Evolutionary conservation across 1,139 yeast species (phyloP).

Genomic region (Citeromyces hawaiiensis): DNA sequence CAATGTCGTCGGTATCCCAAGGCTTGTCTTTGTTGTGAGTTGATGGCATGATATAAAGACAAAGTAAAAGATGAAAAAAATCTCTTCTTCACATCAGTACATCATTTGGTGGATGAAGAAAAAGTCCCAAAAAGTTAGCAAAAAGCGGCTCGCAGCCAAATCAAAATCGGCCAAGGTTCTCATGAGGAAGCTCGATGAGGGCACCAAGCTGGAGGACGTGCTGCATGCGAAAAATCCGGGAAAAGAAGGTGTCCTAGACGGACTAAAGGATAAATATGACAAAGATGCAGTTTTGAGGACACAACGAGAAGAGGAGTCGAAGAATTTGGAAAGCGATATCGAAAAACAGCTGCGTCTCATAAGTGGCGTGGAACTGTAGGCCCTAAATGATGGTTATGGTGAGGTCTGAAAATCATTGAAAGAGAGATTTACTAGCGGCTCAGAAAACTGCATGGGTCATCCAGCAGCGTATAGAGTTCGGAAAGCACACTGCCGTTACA

Average conservation of each 20-base stretch:
- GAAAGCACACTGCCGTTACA: too few relatives aligned
- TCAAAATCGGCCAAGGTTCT: constrained; percentile 24
- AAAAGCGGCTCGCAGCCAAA: constrained; percentile 7
- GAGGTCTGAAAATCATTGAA: too few relatives aligned
- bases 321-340: constrained; percentile 36
- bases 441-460: too few relatives aligned
- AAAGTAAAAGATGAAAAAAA: too few relatives aligned
- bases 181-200: constrained; percentile 30
- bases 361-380: constrained; percentile 32
- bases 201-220: constrained; percentile 18
- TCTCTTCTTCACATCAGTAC: too few relatives aligned
- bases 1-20: constrained; percentile 94
- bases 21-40: constrained; percentile 92
- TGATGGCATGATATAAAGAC: constrained; percentile 50
- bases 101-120: too few relatives aligned
- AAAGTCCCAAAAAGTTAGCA: constrained; percentile 5
- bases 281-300: constrained; percentile 31
- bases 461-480: too few relatives aligned
- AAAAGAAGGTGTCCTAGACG: constrained; percentile 17
- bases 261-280: constrained; percentile 20
- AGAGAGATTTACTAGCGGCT: too few relatives aligned
- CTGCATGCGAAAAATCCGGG: constrained; percentile 8
- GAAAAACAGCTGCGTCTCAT: constrained; percentile 46
- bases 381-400: too few relatives aligned
- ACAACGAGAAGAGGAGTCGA: constrained; percentile 21